Evolutionary conservation across 73 alveolate genomes (phyloP).

Genomic region (Tetrahymena malaccensis): DNA sequence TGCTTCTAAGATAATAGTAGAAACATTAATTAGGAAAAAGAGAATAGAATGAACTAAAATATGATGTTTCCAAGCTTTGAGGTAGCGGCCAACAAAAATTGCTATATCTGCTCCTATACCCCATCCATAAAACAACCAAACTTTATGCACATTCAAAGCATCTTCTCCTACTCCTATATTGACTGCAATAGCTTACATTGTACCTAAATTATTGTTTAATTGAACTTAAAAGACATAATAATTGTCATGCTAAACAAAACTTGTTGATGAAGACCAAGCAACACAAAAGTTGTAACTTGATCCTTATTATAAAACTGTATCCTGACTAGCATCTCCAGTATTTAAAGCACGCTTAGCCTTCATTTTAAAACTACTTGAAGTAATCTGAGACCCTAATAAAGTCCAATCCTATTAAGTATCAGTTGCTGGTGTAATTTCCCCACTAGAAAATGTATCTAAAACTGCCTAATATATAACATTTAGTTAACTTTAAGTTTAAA

Average conservation of each 20-base stretch:
- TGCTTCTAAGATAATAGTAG: slow-evolving; percentile 6
- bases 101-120: slow-evolving; percentile 35
- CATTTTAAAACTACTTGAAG: not conserved
- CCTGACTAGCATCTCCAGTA: not conserved
- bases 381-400: not conserved
- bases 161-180: not conserved
- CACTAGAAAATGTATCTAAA: not conserved
- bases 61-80: slow-evolving; percentile 2
- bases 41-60: slow-evolving; percentile 1
- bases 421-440: not conserved
- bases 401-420: not conserved
- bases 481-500: not conserved
- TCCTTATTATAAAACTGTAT: not conserved
- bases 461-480: not conserved
- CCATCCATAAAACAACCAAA: slow-evolving; percentile 17
- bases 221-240: not conserved
- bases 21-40: slow-evolving; percentile 5
- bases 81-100: slow-evolving; percentile 14
- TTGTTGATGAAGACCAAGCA: not conserved
- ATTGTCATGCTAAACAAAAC: not conserved
- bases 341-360: not conserved
- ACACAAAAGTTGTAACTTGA: not conserved
- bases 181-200: not conserved
- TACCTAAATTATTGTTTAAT: not conserved
- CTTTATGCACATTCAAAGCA: slow-evolving; percentile 4